phyloP scores from a whole-genome alignment of 2,329 filamentous ascomycete species.

The Neonectria ditissima region DNA sequence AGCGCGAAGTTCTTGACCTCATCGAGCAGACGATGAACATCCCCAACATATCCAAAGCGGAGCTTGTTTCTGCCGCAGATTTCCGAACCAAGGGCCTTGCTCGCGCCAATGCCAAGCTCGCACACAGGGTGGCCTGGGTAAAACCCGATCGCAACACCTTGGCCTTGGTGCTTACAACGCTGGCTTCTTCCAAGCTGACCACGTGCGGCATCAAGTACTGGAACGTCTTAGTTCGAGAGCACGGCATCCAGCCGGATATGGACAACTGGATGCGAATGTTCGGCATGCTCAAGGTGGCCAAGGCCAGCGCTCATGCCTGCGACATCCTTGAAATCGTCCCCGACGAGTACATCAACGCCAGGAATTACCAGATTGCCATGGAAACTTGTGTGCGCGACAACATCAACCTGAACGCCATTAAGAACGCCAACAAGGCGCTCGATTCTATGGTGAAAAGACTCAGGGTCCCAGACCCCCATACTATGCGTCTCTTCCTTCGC shows the following conservation, averaged over 20 bases:
- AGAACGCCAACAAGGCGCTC: constrained; percentile 73
- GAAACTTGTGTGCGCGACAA: constrained; percentile 80
- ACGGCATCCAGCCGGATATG: constrained; percentile 76
- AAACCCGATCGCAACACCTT: constrained; percentile 69
- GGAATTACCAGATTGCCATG: constrained; percentile 79
- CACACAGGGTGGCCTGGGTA: constrained; percentile 50
- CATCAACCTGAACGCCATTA: constrained; percentile 77
- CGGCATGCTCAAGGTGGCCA: constrained; percentile 72
- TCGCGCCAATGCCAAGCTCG: constrained; percentile 11
- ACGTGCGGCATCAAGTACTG: constrained; percentile 81
- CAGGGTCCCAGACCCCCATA: constrained; percentile 60
- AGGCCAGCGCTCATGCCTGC: constrained; percentile 72
- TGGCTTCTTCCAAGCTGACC: constrained; percentile 69
- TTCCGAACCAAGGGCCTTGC: constrained; percentile 18
- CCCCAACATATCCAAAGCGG: constrained; percentile 61
- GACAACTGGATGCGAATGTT: constrained; percentile 79
- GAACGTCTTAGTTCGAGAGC: constrained; percentile 73
- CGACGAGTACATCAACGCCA: constrained; percentile 54
- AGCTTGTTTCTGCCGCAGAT: constrained; percentile 21
- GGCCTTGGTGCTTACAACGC: constrained; percentile 75
- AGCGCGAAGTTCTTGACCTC: constrained; percentile 78
- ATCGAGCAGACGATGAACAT: constrained; percentile 87
- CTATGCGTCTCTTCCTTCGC: constrained; percentile 68
- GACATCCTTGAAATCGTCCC: constrained; percentile 70
- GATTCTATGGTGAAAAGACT: constrained; percentile 66